These are phyloP conservation scores for Linnemannia hyalina DNA, from an alignment of 192 early-diverging fungal species.

Conservation along the genomic window DNA sequence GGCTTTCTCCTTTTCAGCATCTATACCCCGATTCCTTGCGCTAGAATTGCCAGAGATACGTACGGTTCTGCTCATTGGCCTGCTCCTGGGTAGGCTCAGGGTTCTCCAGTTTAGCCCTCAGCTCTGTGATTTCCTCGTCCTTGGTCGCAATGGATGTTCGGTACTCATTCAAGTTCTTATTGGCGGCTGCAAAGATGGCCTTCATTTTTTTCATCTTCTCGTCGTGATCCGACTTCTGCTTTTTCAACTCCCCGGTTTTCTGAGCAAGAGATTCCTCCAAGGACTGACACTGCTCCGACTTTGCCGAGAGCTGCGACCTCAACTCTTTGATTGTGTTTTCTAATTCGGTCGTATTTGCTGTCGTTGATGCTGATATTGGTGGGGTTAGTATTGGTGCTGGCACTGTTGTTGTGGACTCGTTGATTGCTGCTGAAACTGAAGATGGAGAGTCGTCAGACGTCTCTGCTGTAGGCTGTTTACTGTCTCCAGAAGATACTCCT, in stretches of 20 bases:
- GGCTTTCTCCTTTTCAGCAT: not conserved
- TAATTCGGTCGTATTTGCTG: not conserved
- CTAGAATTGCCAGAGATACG: not conserved
- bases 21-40: not conserved
- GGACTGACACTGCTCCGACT: slow-evolving; percentile 12
- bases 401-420: not conserved
- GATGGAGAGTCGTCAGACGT: not conserved
- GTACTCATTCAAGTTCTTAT: slow-evolving; percentile 67
- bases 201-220: slow-evolving; percentile 73
- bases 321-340: slow-evolving; percentile 18
- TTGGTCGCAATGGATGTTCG: slow-evolving; percentile 61
- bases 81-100: slow-evolving; percentile 40
- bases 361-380: not conserved
- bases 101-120: slow-evolving; percentile 52
- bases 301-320: slow-evolving; percentile 10
- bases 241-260: slow-evolving; percentile 39
- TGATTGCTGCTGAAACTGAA: not conserved
- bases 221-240: slow-evolving; percentile 63
- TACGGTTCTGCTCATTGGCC: slow-evolving; percentile 35
- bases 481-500: not conserved
- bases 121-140: slow-evolving; percentile 57
- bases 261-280: slow-evolving; percentile 19
- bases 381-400: not conserved
- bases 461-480: not conserved
- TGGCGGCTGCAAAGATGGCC: slow-evolving; percentile 69